A percentile compares a stretch with the other conserved stretches of the same genome.
Evolutionary conservation across 257 asterid species (phyloP).

Genomic region (Nyctanthes arbortristis): DNA sequence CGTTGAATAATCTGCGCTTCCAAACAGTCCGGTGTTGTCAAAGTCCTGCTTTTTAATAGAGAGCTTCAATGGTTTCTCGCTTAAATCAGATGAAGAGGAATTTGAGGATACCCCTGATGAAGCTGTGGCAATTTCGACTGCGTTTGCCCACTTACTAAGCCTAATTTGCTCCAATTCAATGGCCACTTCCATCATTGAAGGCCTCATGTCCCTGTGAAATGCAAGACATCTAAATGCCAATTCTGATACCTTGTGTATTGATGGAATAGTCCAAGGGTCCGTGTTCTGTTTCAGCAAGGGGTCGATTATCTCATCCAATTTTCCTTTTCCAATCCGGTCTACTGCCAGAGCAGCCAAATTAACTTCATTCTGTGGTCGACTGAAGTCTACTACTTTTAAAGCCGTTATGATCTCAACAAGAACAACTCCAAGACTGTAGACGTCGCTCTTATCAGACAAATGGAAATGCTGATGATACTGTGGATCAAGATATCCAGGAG

Average conservation of each 20-base stretch:
- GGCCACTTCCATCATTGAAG: slow-evolving; percentile 72
- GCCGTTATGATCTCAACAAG: slow-evolving; percentile 66
- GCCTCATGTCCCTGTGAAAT: slow-evolving; percentile 69
- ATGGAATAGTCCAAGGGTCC: slow-evolving; percentile 38
- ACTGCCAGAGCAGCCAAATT: slow-evolving; percentile 58
- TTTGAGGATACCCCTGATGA: slow-evolving; percentile 27
- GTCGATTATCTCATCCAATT: slow-evolving; percentile 54
- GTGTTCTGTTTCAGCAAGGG: slow-evolving; percentile 30
- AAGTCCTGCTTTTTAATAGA: slow-evolving; percentile 11
- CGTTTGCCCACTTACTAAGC: slow-evolving; percentile 42
- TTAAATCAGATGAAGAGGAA: slow-evolving; percentile 37
- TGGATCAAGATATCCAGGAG: slow-evolving; percentile 80
- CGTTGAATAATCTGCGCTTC: slow-evolving; percentile 42
- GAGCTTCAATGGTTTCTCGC: slow-evolving; percentile 42
- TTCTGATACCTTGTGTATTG: slow-evolving; percentile 56
- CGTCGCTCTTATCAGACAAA: slow-evolving; percentile 67
- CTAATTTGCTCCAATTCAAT: slow-evolving; percentile 58
- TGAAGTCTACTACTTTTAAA: slow-evolving; percentile 54
- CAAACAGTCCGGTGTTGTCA: slow-evolving; percentile 12
- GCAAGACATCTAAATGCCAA: slow-evolving; percentile 76
- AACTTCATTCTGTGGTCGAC: slow-evolving; percentile 49
- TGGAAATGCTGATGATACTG: slow-evolving; percentile 70
- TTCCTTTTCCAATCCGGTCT: slow-evolving; percentile 63
- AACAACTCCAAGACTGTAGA: slow-evolving; percentile 72
- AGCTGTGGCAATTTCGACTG: slow-evolving; percentile 22